Evolutionary conservation across 2,329 filamentous ascomycete species (phyloP).

Genomic region (Aspergillus nomiae): DNA sequence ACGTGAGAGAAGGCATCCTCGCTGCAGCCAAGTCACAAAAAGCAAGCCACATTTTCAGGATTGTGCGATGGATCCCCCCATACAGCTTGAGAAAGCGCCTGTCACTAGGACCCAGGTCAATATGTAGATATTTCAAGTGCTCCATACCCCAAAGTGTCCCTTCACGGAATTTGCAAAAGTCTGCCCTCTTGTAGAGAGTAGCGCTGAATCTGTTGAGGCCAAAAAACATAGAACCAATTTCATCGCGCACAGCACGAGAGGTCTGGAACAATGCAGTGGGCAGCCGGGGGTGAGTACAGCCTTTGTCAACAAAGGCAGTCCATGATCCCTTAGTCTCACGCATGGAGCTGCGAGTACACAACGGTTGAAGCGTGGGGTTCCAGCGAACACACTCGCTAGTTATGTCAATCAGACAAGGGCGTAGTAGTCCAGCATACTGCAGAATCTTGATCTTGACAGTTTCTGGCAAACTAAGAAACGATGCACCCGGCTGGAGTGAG

Average conservation of each 20-base stretch:
- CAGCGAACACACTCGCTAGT: conserved; percentile 12
- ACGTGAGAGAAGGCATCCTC: conserved; percentile 19
- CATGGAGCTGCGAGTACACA: conserved; percentile 3
- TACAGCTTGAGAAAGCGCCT: conserved; percentile 20
- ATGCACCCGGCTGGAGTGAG: background rate
- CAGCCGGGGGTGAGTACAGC: conserved; percentile 22
- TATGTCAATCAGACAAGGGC: conserved; percentile 24
- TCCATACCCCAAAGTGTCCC: conserved; percentile 17
- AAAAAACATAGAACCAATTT: conserved; percentile 21
- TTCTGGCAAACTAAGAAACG: conserved; percentile 24
- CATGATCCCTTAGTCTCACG: conserved; percentile 8
- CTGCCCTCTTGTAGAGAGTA: conserved; percentile 13
- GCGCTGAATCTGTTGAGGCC: conserved; percentile 19
- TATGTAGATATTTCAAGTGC: conserved; percentile 19
- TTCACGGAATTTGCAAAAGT: conserved; percentile 17
- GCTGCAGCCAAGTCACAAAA: conserved; percentile 20
- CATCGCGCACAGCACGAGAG: conserved; percentile 18
- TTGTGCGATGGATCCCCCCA: conserved; percentile 15
- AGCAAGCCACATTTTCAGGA: conserved; percentile 19
- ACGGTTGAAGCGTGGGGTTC: conserved; percentile 3
- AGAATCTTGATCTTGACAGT: conserved; percentile 23
- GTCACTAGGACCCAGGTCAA: conserved; percentile 23
- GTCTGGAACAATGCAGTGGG: conserved; percentile 19
- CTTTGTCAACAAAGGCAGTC: conserved; percentile 8
- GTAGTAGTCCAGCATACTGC: conserved; percentile 22